Base-by-base conservation (phyloP, 2,329 filamentous ascomycete genomes). In the Metarhizium anisopliae region DNA sequence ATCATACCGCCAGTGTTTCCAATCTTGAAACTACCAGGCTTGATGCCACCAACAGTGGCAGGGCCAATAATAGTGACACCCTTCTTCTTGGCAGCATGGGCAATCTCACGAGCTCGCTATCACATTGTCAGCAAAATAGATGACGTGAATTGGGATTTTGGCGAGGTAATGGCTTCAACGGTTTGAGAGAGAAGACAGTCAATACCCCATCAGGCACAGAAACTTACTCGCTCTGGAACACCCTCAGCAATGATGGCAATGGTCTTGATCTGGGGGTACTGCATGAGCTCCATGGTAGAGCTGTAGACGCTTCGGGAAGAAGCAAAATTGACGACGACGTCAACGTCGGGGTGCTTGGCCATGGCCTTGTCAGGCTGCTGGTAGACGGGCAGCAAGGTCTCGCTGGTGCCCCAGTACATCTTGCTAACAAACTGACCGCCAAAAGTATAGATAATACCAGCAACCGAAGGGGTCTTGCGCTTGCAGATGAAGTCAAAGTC, bases 401-500 rank as follows among this genome's bases (percentile, higher is more conserved):
- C 94, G 79, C 91, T 96, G 71, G 94, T 99, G 70, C 94, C 94
- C 94, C 94, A 99, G 89, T 99, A 99, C 94, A 99, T 97, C 87
- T 99, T 99, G 86, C 91, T 96, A 73, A 99, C 94, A 85, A 99
- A 99, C 79, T 99, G 94, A 65, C 94, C 94, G 73, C 94, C 94
- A 71, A 99, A 99, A 67, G 94, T 96, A 83, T 99, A 99, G 83
- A 99, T 97, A 78, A 99, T 97, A 72, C 92, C 94, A 64, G 94
- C 94, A 58, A 99, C 94, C 57, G 94, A 99, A 62, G 94, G 94
- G 59, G 89, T 95, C 72, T 86, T 83, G 69, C 94, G 90, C 86
- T 97, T 97, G 91, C 94, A 99, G 79, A 99, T 99, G 84, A 97
- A 99, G 82, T 99, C 94, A 75, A 99, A 99, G 77, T 99, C 94